Conservation (phyloP, 2,329 filamentous ascomycete species). For the Colletotrichum destructivum region DNA sequence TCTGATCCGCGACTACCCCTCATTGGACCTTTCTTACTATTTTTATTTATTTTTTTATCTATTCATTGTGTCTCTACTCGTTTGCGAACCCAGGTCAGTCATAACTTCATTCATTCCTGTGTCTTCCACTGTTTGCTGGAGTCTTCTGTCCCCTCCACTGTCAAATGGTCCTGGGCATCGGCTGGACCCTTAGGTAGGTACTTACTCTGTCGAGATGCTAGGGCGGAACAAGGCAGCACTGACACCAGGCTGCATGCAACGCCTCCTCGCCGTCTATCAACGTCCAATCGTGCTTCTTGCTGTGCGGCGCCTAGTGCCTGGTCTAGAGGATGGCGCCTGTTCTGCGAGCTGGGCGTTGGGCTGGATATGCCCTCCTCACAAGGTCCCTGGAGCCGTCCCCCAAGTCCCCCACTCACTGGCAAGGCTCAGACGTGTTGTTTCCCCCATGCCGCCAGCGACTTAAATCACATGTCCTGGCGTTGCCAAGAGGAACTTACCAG, state of each 20-base stretch:
- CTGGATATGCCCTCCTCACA: not conserved
- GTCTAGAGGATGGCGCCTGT: slow-evolving; percentile 9
- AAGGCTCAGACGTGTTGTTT: slow-evolving; percentile 18
- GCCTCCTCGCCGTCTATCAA: not conserved
- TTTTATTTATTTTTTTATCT: slow-evolving; percentile 2
- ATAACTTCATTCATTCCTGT: slow-evolving; percentile 5
- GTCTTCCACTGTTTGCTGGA: slow-evolving; percentile 25
- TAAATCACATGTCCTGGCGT: slow-evolving; percentile 6
- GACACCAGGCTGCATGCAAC: slow-evolving; percentile 10
- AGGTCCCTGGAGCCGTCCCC: slow-evolving; percentile 7
- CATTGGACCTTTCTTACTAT: not conserved
- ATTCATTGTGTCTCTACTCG: not conserved
- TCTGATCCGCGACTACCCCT: slow-evolving; percentile 1
- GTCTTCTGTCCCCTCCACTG: slow-evolving; percentile 4
- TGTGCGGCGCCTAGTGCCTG: slow-evolving; percentile 16
- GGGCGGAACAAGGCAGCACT: not conserved
- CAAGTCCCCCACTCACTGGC: slow-evolving; percentile 16
- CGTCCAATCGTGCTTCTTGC: slow-evolving; percentile 6
- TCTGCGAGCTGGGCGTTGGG: not conserved
- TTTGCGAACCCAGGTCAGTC: not conserved
- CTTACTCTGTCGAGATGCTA: not conserved
- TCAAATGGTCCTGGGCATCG: not conserved
- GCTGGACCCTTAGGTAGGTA: not conserved
- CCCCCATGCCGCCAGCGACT: not conserved
- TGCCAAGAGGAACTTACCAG: not conserved